phyloP scores from a whole-genome alignment of 164 flowering plant species.

The Stephania yunnanensis region DNA sequence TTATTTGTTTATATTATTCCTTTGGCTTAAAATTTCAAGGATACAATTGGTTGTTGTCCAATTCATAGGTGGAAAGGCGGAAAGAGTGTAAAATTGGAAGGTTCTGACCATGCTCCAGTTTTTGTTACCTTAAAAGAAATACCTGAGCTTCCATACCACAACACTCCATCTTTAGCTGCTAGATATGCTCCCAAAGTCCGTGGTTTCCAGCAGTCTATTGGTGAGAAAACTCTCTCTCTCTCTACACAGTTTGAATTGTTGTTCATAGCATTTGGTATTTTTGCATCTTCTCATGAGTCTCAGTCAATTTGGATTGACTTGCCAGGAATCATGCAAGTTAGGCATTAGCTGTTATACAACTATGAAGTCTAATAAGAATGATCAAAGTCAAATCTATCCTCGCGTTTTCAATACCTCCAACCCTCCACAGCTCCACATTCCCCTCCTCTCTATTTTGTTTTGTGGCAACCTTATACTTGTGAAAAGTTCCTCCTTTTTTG shows the following conservation, averaged over 20 bases:
- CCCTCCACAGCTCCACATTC: neutral
- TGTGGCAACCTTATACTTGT: neutral
- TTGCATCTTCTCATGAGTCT: too few species aligned
- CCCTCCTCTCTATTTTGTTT: neutral
- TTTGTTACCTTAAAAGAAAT: conserved; percentile 50
- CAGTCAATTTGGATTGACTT: neutral
- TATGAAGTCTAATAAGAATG: neutral
- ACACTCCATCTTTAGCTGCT: conserved; percentile 73
- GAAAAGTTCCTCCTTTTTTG: neutral
- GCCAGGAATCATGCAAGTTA: neutral
- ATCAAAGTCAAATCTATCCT: neutral
- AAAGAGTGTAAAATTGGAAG: conserved; percentile 62
- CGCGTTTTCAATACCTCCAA: neutral
- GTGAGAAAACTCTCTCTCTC: conserved; percentile 26
- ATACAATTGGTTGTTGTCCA: neutral
- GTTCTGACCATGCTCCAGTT: conserved; percentile 97
- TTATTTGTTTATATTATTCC: neutral
- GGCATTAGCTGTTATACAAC: neutral
- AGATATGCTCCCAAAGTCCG: conserved; percentile 77
- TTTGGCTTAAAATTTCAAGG: neutral
- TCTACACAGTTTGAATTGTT: neutral
- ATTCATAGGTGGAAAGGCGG: conserved; percentile 75
- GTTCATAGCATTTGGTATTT: neutral
- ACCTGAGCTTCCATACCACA: conserved; percentile 52
- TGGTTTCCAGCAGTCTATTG: conserved; percentile 91